phyloP scores from a whole-genome alignment of 1,139 yeast genomes.

The Yamadazyma aaseri region DNA sequence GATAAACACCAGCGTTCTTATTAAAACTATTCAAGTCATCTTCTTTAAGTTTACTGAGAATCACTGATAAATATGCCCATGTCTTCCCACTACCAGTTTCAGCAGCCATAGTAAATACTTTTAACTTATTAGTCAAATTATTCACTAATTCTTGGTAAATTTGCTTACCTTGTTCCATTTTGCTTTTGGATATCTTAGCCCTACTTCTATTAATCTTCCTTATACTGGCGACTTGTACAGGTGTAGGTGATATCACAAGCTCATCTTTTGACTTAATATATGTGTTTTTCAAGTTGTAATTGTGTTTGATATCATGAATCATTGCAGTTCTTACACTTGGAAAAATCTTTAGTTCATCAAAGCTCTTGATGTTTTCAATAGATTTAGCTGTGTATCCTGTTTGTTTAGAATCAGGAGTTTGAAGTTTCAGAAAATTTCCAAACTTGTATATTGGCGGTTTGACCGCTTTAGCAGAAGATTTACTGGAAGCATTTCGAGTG shows the following conservation, averaged over 20 bases:
- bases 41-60: constrained; percentile 66
- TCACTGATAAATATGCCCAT: constrained; percentile 80
- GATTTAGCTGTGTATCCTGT: constrained; percentile 24
- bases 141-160: constrained; percentile 28
- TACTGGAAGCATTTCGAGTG: too few relatives aligned
- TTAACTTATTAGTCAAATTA: constrained; percentile 41
- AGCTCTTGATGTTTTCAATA: constrained; percentile 53
- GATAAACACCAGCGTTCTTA: constrained; percentile 30
- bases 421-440: constrained; percentile 29
- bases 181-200: constrained; percentile 18
- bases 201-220: constrained; percentile 43
- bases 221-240: constrained; percentile 46
- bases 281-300: constrained; percentile 42
- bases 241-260: constrained; percentile 37
- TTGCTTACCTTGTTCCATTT: constrained; percentile 21
- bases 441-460: constrained; percentile 14
- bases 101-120: constrained; percentile 81
- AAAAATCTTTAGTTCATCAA: constrained; percentile 62
- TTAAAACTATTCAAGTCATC: constrained; percentile 38
- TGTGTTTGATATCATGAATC: constrained; percentile 53
- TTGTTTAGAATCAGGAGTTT: constrained; percentile 19
- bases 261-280: constrained; percentile 31
- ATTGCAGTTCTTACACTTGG: constrained; percentile 68
- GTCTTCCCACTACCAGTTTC: constrained; percentile 98
- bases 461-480: background rate